phyloP scores from a whole-genome alignment of 108 stramenopile genomes.

The Fragilariopsis cylindrus region DNA sequence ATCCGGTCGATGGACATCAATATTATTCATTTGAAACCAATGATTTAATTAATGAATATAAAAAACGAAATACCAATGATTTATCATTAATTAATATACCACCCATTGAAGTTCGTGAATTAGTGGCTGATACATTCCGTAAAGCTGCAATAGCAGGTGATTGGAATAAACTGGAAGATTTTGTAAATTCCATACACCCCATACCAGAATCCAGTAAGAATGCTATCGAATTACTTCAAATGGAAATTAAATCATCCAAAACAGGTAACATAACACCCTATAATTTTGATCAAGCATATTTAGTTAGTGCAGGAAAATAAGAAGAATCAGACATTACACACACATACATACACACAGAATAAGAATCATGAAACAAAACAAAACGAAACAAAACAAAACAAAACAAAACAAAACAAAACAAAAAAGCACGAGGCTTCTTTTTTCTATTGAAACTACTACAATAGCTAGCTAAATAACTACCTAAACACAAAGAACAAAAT shows the following conservation, averaged over 20 bases:
- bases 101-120: slow-evolving; percentile 18
- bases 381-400: not conserved
- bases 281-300: slow-evolving; percentile 30
- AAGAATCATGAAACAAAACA: not conserved
- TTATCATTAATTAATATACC: not conserved
- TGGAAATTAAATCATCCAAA: not conserved
- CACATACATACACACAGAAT: not conserved
- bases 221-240: slow-evolving; percentile 19
- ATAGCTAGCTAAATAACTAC: not conserved
- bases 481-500: not conserved
- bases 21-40: slow-evolving; percentile 20
- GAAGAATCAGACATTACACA: not conserved
- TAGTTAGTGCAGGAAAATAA: slow-evolving; percentile 26
- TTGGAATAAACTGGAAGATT: slow-evolving; percentile 1
- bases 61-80: slow-evolving; percentile 2
- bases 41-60: slow-evolving; percentile 25
- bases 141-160: not conserved
- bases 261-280: not conserved
- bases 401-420: not conserved
- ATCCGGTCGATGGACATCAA: slow-evolving; percentile 8
- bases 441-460: not conserved
- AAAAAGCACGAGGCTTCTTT: not conserved
- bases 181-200: slow-evolving; percentile 19
- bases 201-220: slow-evolving; percentile 18
- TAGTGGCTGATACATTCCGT: slow-evolving; percentile 20